Base-by-base conservation (phyloP, 352 stramenopile genomes). In the Globisporangium spinosum region DNA sequence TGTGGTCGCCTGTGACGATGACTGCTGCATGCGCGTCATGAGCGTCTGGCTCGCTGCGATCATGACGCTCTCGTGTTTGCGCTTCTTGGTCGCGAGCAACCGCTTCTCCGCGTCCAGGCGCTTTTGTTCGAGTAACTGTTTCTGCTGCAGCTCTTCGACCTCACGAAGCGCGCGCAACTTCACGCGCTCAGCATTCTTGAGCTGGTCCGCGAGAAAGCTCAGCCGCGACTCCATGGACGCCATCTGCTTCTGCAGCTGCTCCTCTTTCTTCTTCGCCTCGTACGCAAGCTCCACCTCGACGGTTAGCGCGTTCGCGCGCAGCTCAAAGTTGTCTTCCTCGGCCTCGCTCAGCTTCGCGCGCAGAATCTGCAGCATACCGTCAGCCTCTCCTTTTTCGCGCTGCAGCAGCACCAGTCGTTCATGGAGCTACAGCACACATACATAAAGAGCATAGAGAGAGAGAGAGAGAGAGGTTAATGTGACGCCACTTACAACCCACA, bases 261-360 rank as follows among this genome's bases (percentile, higher is more conserved):
- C 69, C 65, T 76, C 72, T 27, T 69, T 82, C 62, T 85, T 78
- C 8, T 73, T 71, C 62, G 74, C 83, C 17, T 75, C 62, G 65
- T 68, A 79, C 29, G 70, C 67, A 43, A 77, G 78, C 64, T 94
- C 86, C 0, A 76, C 71, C 58, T 89, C 77, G 12, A 87, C 73
- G 2, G 81, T 74, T 34, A 68, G 58, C 77, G 90, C 86, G 56
- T 74, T 79, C 2, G 73, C 69, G n/a, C 56, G 70, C 60, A 94
- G 67, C 45, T 94, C 76, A 38, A 87, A 91, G 58, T 85, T 91
- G 1, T 90, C 83, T 20, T 91, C 83, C 62, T 88, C 55, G 9
- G 58, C 74, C 25, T 85, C 77, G 5, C 63, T 51, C 23, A 94
- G 56, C 65, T 89, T 86, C 10, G 68, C 57, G 13, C 67, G 68